A percentile compares a stretch with the other conserved stretches of the same genome.
Evolutionary conservation across 371 early-diverging fungal species (phyloP).

Genomic region (Sporodiniella umbellata): DNA sequence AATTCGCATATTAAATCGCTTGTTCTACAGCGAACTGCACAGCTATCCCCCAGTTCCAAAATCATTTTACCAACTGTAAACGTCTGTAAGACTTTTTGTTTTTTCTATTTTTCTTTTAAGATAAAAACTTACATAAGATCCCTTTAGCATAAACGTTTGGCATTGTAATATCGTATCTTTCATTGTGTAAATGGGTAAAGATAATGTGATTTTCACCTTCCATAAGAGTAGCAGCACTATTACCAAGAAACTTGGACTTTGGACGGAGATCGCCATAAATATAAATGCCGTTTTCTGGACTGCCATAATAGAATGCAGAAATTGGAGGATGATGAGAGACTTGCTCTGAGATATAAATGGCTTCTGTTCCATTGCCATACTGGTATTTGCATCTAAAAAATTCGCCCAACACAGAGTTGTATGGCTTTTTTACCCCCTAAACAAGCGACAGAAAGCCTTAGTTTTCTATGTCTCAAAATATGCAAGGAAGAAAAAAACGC

Average conservation of each 20-base stretch:
- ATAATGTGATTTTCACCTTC: slow-evolving; percentile 75
- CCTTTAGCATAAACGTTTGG: slow-evolving; percentile 49
- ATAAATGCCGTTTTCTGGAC: slow-evolving; percentile 76
- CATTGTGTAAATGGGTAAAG: slow-evolving; percentile 64
- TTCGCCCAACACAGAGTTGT: slow-evolving; percentile 91
- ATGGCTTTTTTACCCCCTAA: slow-evolving; percentile 24
- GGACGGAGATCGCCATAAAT: slow-evolving; percentile 85
- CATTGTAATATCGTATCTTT: slow-evolving; percentile 75
- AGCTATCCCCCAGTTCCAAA: slow-evolving; percentile 85
- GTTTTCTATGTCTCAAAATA: too few species aligned
- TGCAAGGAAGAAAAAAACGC: too few species aligned
- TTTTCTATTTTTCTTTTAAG: not conserved
- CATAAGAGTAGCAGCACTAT: slow-evolving; percentile 89
- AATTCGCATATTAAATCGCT: slow-evolving; percentile 75
- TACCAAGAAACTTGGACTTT: slow-evolving; percentile 86
- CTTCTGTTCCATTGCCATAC: slow-evolving; percentile 66
- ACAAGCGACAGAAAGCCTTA: not conserved
- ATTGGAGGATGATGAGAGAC: slow-evolving; percentile 95
- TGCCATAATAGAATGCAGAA: slow-evolving; percentile 80
- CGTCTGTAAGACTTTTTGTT: not conserved
- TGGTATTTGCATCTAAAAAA: slow-evolving; percentile 79
- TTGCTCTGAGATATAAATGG: slow-evolving; percentile 87
- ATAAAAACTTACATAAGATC: slow-evolving; percentile 21
- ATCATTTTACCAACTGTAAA: slow-evolving; percentile 81
- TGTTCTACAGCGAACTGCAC: slow-evolving; percentile 69